Conservation (phyloP, 2,329 filamentous ascomycete genomes). For the Shiraia sp. region DNA sequence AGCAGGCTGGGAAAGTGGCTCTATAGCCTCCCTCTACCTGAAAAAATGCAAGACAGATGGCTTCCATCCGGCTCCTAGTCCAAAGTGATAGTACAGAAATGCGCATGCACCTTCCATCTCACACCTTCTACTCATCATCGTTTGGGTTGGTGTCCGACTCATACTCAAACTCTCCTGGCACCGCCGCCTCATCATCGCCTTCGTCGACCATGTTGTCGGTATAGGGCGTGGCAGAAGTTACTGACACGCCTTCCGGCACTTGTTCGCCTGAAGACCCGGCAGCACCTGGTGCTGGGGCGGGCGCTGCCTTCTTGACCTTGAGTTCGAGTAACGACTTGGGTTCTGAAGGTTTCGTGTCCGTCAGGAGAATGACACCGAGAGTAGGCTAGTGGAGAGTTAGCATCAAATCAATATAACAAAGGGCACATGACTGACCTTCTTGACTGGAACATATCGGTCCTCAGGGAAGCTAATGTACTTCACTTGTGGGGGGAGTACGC, state of each 20-base stretch:
- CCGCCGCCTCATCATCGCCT: slow-evolving; percentile 72
- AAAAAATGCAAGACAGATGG: slow-evolving; percentile 23
- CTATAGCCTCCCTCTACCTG: slow-evolving; percentile 26
- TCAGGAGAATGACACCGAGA: slow-evolving; percentile 87
- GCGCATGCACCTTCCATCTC: slow-evolving; percentile 7
- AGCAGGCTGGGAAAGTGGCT: slow-evolving; percentile 32
- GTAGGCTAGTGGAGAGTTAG: slow-evolving; percentile 67
- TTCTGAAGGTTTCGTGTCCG: slow-evolving; percentile 80
- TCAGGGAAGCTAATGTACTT: slow-evolving; percentile 94
- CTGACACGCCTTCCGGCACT: slow-evolving; percentile 57
- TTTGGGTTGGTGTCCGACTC: slow-evolving; percentile 66
- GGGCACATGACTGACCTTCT: slow-evolving; percentile 66
- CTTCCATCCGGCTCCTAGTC: slow-evolving; percentile 5
- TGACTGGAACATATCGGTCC: slow-evolving; percentile 89
- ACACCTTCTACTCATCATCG: slow-evolving; percentile 35
- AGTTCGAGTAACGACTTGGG: slow-evolving; percentile 83
- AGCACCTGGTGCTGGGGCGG: slow-evolving; percentile 51
- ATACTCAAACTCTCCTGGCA: slow-evolving; percentile 78
- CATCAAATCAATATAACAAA: not conserved
- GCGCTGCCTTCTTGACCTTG: slow-evolving; percentile 78
- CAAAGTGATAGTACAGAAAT: slow-evolving; percentile 34
- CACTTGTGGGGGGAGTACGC: slow-evolving; percentile 87
- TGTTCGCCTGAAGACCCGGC: slow-evolving; percentile 41
- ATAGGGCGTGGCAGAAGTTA: slow-evolving; percentile 64
- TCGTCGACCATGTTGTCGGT: slow-evolving; percentile 82